Evolutionary conservation across 2,329 filamentous ascomycete genomes (phyloP), one percentile per base, ranked within the genome.

Genomic region (Neonectria ditissima): DNA sequence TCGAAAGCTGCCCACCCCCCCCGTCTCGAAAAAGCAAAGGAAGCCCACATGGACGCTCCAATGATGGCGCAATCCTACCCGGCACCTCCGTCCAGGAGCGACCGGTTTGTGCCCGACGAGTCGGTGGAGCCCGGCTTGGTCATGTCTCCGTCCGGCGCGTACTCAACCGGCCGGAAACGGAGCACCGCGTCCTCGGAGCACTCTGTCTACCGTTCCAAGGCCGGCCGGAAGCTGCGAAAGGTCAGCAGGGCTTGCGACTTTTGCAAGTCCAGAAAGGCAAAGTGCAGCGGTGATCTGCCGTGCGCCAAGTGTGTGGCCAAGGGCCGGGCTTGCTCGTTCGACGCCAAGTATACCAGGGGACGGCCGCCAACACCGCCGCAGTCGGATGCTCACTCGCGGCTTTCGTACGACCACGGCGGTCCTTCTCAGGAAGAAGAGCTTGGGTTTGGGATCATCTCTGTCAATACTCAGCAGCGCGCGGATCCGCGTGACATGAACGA

Each of bases 291-390:
- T 1, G 75, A 74, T 16, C 72, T 73, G 9, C 77, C 77, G 1
- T 79, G 77, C 53, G 67, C 67, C 10, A 77, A 75, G 52, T 79
- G 77, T 55, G 65, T 69, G 1, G 61, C 65, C 11, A 78, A 73
- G 44, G 71, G 72, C 0, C 52, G 69, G 20, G 47, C 48, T 3
- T 79, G 77, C 45, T 58, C 71, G 5, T 79, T 77, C 41, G 72
- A 77, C 32, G 71, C 74, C 13, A 73, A 70, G 43, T 79, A 79
- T 45, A 76, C 74, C 2, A 69, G 77, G 8, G 77, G 77, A 2
- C 61, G 76, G 10, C 77, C 77, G 2, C 77, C 75, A 5, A 79
- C 77, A 18, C 77, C 77, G 11, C 77, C 77, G 2, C 55, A 52
- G 5, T 68, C 66, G 10, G 53, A 60, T 16, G 53, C 57, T 26